Evolutionary conservation across 2,329 filamentous ascomycete genomes (phyloP), one percentile per base, ranked within the genome.

Genomic region (Colletotrichum phormii): DNA sequence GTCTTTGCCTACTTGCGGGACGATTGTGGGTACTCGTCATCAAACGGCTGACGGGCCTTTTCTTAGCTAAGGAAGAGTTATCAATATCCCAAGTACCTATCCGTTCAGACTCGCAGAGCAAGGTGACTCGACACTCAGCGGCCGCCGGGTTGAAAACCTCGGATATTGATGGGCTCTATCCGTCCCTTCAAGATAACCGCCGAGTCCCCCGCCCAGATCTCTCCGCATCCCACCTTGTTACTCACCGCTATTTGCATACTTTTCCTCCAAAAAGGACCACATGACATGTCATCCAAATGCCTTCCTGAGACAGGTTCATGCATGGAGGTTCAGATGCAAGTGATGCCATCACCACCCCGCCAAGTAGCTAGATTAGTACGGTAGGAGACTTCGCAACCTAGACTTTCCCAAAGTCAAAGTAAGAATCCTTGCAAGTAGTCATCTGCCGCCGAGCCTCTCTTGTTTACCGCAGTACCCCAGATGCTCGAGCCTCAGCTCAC

Each of bases 161-260:
- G 42, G 63, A 51, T 46, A 55, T 31, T 18, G 37, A 42, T 42
- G 13, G 13, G n/a, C 26, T 22, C 51, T 49, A 54, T 35, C 29
- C 46, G 24, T 65, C 26, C 29, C 46, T 7, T 31, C 26, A 37
- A 59, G 22, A 57, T 46, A 70, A 59, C n/a, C 35, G 37, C 49
- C 53, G 54, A 33, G 31, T 42, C 8, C 22, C 53, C 53, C 31
- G 33, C 54, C 37, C 37, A 22, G 35, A 42, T 57, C 53, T 60
- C 35, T 7, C 33, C n/a, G 26, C 33, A 26, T 49, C 29, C 42
- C 18, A 49, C 42, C 42, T 29, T 18, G 26, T 31, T 35, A 71
- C 11, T 67, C 63, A 71, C 67, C 67, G 63, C 63, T 67, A 67
- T 33, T 54, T 67, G 63, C 67, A 71, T 71, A 71, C 22, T 26